Evolutionary conservation across 192 early-diverging fungal species (phyloP), one percentile per base, ranked within the genome.

Genomic region (Geranomyces variabilis): DNA sequence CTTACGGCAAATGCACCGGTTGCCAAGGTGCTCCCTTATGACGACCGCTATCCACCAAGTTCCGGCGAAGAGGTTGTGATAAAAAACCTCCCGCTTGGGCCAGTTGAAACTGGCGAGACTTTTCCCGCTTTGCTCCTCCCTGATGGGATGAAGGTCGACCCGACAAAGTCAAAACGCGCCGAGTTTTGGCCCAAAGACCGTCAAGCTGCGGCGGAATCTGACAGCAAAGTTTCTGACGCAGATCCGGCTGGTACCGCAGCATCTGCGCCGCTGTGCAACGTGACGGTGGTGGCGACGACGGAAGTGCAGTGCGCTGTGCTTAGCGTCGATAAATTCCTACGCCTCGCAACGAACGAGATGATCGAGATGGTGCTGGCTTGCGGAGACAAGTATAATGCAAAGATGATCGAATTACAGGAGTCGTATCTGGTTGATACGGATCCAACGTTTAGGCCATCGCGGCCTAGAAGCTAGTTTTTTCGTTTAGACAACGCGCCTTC

Each of bases 291-390:
- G 22, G 70, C 70, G 26, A n/a, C 33, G 8, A 51, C 70, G 6
- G 43, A 28, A 7, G 63, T 65, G 6, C 46, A 63, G n/a, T 65
- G 60, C 28, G 70, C 36, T 17, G 59, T 55, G 17, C 53, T 72
- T 31, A 8, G 36, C 6, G 44, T 55, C 10, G 29, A 49, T 26
- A 22, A 60, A 1, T 72, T 72, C 51, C 70, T 72, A 17, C 22
- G 48, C 5, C 62, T 65, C 6, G 70, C 70, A 8, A 72, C 70
- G 29, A 72, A 72, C 30, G 61, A 72, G 44, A 72, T 72, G 70
- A 47, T 72, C 44, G 44, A 63, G 28, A 6, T 30, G 45, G 46
- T 64, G 19, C 3, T 53, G 51, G 24, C 19, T 7, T 3, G 24
- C 19, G 24, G 51, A n/a, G 51, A 53, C 2, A n/a, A 26, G 51